These are phyloP conservation scores for Golubevia sp. DNA, from an alignment of 1,284 basidiomycete genomes.

Conservation along the genomic window DNA sequence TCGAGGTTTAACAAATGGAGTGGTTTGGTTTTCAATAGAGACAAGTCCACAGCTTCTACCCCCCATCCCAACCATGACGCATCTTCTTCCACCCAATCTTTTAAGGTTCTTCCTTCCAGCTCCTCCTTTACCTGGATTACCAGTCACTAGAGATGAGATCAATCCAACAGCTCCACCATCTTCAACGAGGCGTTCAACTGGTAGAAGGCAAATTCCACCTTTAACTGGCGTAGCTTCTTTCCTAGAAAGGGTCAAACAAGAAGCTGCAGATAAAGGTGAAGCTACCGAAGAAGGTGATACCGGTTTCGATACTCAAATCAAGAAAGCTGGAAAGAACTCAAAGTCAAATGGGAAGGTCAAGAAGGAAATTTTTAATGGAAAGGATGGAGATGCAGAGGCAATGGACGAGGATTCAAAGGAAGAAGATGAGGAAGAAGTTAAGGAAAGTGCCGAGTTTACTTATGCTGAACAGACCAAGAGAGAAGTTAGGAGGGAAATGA, in stretches of 20 bases:
- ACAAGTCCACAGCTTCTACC: no score
- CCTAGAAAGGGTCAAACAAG: constrained; percentile 46
- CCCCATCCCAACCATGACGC: constrained; percentile 30
- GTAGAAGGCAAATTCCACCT: constrained; percentile 17
- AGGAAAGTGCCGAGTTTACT: constrained; percentile 13
- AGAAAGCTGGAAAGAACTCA: no score
- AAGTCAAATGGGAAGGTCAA: no score
- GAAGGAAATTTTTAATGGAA: no score
- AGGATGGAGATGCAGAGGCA: no score
- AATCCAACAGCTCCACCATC: no score
- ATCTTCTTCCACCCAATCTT: constrained; percentile 52
- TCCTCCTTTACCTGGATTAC: constrained; percentile 17
- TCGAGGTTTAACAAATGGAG: no score
- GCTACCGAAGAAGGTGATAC: constrained; percentile 28
- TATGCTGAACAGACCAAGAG: constrained; percentile 29
- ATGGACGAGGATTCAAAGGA: not conserved
- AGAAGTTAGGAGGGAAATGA: constrained; percentile 36
- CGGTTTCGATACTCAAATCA: no score
- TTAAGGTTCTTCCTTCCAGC: constrained; percentile 52
- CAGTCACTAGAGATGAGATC: no score
- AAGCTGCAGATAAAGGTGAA: constrained; percentile 42
- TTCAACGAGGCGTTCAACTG: no score
- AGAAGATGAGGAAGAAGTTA: constrained; percentile 16
- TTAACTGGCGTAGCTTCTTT: constrained; percentile 41
- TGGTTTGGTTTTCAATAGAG: no score